Evolutionary conservation across 2,329 filamentous ascomycete species (phyloP).

Genomic region (Clonostachys rhizophaga): DNA sequence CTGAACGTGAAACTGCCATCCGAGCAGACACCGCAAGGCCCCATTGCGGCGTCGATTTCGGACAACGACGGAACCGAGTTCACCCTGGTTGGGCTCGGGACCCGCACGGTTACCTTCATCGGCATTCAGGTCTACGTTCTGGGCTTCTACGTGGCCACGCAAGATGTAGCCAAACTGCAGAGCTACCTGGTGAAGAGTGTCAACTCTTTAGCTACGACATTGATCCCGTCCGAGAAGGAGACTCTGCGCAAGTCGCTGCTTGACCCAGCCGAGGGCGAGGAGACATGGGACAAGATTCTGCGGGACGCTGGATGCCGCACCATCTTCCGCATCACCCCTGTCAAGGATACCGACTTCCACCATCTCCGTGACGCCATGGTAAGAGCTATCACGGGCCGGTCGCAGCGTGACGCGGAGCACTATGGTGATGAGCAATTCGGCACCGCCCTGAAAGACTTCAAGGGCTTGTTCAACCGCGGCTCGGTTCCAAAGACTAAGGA

Average conservation of each 20-base stretch:
- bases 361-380: constrained; percentile 92
- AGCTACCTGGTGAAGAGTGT: constrained; percentile 70
- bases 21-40: constrained; percentile 13
- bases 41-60: constrained; percentile 28
- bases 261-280: constrained; percentile 63
- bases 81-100: constrained; percentile 81
- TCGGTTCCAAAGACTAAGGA: constrained; percentile 78
- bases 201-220: constrained; percentile 72
- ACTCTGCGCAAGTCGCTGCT: constrained; percentile 64
- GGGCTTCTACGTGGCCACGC: constrained; percentile 82
- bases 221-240: constrained; percentile 79
- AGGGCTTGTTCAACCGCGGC: constrained; percentile 73
- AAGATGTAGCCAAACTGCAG: constrained; percentile 79
- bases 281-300: constrained; percentile 71
- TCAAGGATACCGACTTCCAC: constrained; percentile 90
- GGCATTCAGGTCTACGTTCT: constrained; percentile 92
- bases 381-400: constrained; percentile 72
- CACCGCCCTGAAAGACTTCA: constrained; percentile 70
- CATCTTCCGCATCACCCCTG: constrained; percentile 78
- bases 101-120: constrained; percentile 86
- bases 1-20: constrained; percentile 53
- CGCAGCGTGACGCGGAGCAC: constrained; percentile 48
- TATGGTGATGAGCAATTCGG: constrained; percentile 74
- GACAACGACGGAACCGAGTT: constrained; percentile 61
- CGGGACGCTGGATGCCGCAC: constrained; percentile 65